Conservation (phyloP, 1,139 yeast genomes). For the Suhomyces anneliseae region DNA sequence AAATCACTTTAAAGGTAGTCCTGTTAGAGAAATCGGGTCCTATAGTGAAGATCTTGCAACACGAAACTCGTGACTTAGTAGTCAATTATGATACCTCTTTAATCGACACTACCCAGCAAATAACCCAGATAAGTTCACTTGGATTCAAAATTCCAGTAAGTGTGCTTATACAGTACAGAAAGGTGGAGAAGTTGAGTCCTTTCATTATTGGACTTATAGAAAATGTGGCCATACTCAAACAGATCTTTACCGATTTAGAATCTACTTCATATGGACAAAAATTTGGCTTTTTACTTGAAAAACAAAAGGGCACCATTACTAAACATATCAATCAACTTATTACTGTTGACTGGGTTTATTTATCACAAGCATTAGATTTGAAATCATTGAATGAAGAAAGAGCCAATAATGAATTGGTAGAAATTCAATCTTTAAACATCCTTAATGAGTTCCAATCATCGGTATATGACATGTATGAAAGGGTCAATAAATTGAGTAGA, state of each 20-base stretch:
- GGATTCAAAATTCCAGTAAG: constrained; percentile 59
- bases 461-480: constrained; percentile 26
- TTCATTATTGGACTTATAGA: constrained; percentile 58
- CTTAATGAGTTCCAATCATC: constrained; percentile 42
- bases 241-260: constrained; percentile 23
- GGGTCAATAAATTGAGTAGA: constrained; percentile 33
- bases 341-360: constrained; percentile 54
- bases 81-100: constrained; percentile 55
- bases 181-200: constrained; percentile 54
- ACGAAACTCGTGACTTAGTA: constrained; percentile 15
- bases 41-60: constrained; percentile 35
- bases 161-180: constrained; percentile 36
- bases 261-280: constrained; percentile 31
- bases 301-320: constrained; percentile 35
- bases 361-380: constrained; percentile 52
- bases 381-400: constrained; percentile 14
- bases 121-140: constrained; percentile 50
- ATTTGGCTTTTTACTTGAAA: constrained; percentile 43
- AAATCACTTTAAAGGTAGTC: constrained; percentile 8
- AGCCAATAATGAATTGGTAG: constrained; percentile 28
- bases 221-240: constrained; percentile 30
- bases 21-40: constrained; percentile 30
- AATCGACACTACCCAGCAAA: constrained; percentile 51
- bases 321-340: constrained; percentile 25
- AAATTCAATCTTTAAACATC: constrained; percentile 38